Percentiles rank a stretch among this genome's conserved stretches.
phyloP scores from a whole-genome alignment of 2,329 filamentous ascomycete genomes.

The Exophiala lecanii-corni region DNA sequence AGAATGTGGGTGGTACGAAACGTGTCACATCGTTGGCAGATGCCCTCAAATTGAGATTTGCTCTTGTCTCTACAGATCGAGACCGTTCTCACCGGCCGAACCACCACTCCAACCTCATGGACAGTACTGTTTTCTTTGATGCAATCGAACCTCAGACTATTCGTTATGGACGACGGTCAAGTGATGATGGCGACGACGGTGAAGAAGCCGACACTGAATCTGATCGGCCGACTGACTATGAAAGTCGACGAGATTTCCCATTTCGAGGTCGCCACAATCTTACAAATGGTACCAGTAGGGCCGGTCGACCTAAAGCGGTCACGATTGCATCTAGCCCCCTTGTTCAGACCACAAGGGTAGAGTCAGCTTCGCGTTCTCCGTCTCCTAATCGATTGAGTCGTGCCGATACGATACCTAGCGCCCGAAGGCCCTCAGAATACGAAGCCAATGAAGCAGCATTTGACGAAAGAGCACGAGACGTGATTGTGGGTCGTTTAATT shows the following conservation, averaged over 20 bases:
- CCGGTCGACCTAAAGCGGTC: slow-evolving; percentile 22
- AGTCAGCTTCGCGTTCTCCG: slow-evolving; percentile 27
- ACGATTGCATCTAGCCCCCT: slow-evolving; percentile 28
- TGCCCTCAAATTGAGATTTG: slow-evolving; percentile 94
- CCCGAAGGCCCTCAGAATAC: slow-evolving; percentile 39
- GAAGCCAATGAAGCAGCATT: slow-evolving; percentile 57
- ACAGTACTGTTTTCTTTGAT: slow-evolving; percentile 73
- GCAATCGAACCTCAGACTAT: slow-evolving; percentile 47
- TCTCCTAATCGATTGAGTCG: slow-evolving; percentile 31
- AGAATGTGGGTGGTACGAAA: slow-evolving; percentile 96
- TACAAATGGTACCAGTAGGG: slow-evolving; percentile 10
- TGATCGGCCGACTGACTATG: slow-evolving; percentile 26
- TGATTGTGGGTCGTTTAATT: slow-evolving; percentile 84
- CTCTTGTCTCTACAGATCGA: slow-evolving; percentile 84
- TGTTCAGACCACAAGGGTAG: slow-evolving; percentile 22
- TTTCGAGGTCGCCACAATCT: slow-evolving; percentile 6
- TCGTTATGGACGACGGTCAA: slow-evolving; percentile 16
- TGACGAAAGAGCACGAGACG: slow-evolving; percentile 78
- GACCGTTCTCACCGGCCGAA: slow-evolving; percentile 39
- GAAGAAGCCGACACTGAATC: slow-evolving; percentile 30
- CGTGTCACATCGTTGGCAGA: slow-evolving; percentile 93
- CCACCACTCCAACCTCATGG: slow-evolving; percentile 59
- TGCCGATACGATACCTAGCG: slow-evolving; percentile 35
- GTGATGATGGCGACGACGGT: slow-evolving; percentile 21
- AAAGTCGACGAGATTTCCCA: slow-evolving; percentile 6